These are phyloP conservation scores for Phytophthora pinifolia DNA, from an alignment of 352 stramenopile genomes.

Conservation along the genomic window DNA sequence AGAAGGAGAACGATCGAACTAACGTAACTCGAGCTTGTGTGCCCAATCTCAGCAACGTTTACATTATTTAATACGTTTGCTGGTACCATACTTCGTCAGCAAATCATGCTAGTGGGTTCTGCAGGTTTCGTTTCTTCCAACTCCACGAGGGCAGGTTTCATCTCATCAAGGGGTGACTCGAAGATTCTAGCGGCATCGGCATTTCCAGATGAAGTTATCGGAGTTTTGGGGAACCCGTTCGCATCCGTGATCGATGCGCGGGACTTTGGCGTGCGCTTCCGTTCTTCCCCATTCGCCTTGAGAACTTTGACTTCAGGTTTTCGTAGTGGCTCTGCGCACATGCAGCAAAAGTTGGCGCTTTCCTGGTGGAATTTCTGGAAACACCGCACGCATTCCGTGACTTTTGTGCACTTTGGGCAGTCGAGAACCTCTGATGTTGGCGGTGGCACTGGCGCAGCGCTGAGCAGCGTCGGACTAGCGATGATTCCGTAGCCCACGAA, in stretches of 20 bases:
- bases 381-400: slow-evolving; percentile 63
- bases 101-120: slow-evolving; percentile 15
- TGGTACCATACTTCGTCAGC: slow-evolving; percentile 1
- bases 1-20: neutral
- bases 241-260: slow-evolving; percentile 25
- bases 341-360: slow-evolving; percentile 77
- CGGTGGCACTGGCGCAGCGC: slow-evolving; percentile 17
- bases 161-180: slow-evolving; percentile 5
- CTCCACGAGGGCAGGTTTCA: slow-evolving; percentile 11
- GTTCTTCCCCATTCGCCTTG: slow-evolving; percentile 42
- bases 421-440: slow-evolving; percentile 22
- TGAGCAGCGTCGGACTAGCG: slow-evolving; percentile 69
- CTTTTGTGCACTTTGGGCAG: slow-evolving; percentile 37
- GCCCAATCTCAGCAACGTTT: neutral
- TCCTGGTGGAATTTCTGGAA: slow-evolving; percentile 79
- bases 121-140: slow-evolving; percentile 12
- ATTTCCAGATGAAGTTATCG: neutral
- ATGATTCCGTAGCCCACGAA: slow-evolving; percentile 86
- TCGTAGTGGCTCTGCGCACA: slow-evolving; percentile 57
- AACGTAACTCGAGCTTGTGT: neutral
- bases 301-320: slow-evolving; percentile 51
- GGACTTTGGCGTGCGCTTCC: slow-evolving; percentile 46
- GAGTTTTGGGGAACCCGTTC: slow-evolving; percentile 7
- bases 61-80: neutral
- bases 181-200: neutral